Base-by-base conservation (phyloP, 2,329 filamentous ascomycete species). In the Exutisphaerella laricina region DNA sequence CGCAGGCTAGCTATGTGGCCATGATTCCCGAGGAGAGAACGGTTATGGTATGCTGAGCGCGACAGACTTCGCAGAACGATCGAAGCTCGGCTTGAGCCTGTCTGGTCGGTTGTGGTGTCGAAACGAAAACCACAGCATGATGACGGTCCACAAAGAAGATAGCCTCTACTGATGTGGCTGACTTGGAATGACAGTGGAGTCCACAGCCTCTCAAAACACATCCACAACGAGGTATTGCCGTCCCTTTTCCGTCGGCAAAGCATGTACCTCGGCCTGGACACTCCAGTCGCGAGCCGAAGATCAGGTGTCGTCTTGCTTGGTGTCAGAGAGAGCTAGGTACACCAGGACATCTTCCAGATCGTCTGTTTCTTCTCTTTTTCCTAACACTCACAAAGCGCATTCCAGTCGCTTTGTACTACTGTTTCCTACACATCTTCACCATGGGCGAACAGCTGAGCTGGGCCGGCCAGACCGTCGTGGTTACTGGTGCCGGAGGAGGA, bases 391-490 rank as follows among this genome's bases (percentile, higher is more conserved):
- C 23, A 23, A 34, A 22, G 37, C 31, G 29, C 23, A 18, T 16
- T n/a, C 20, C 34, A 36, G 36, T 39, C 42, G 36, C 32, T 18
- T 37, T 29, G 33, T 35, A 23, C 5, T 13, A 35, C 23, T 30
- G 28, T 18, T 43, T 26, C 32, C 26, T 44, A 9, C 36, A 20
- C 36, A n/a, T 39, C 43, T 40, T 43, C 41, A 60, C 50, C 51
- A 75, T 85, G 83, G 81, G 73, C 70, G 78, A 85, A 66, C 65
- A 71, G 53, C 72, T 94, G 62, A 79, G 88, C 60, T 95, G 84
- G 65, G 88, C 94, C 70, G 84, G 82, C 69, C 87, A 92, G 75
- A 88, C 87, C 56, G 85, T 89, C 58, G 86, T 94, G 55, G 82
- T 94, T 55, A 94, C 87, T 35, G 88, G 87, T 59, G 86, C 86